phyloP scores from a whole-genome alignment of 2,329 filamentous ascomycete genomes.

The Fusarium sp. region DNA sequence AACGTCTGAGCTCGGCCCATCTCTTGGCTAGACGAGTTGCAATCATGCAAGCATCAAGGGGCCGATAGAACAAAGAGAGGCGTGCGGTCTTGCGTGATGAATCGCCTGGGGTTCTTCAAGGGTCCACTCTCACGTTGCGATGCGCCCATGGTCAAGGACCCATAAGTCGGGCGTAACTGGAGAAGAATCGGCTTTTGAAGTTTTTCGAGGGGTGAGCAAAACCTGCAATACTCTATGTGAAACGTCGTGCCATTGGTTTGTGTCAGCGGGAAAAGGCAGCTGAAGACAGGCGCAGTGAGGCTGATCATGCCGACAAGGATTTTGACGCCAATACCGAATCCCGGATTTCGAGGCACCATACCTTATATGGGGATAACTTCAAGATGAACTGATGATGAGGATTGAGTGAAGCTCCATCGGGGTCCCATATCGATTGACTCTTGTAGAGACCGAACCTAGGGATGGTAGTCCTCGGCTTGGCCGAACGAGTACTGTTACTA shows the following conservation, averaged over 20 bases:
- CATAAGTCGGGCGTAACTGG: slow-evolving; percentile 36
- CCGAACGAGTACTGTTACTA: slow-evolving; percentile 8
- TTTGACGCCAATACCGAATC: slow-evolving; percentile 19
- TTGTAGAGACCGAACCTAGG: slow-evolving; percentile 22
- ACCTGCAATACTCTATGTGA: not conserved
- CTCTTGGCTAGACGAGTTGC: slow-evolving; percentile 16
- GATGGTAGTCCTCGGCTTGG: slow-evolving; percentile 18
- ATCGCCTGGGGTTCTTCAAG: slow-evolving; percentile 14
- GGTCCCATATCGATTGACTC: slow-evolving; percentile 2
- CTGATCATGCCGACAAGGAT: slow-evolving; percentile 11
- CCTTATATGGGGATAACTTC: not conserved
- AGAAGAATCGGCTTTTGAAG: slow-evolving; percentile 34
- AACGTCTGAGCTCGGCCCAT: slow-evolving; percentile 23
- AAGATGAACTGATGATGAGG: slow-evolving; percentile 11
- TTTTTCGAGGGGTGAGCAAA: slow-evolving; percentile 8
- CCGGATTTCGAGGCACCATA: slow-evolving; percentile 2
- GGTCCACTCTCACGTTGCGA: slow-evolving; percentile 31
- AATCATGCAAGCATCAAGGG: slow-evolving; percentile 22
- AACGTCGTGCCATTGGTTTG: slow-evolving; percentile 6
- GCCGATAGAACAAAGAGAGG: slow-evolving; percentile 5
- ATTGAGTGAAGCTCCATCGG: slow-evolving; percentile 4
- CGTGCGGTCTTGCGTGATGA: slow-evolving; percentile 29
- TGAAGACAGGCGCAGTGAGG: slow-evolving; percentile 23
- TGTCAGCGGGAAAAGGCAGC: slow-evolving; percentile 8
- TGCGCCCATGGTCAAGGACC: slow-evolving; percentile 7